Evolutionary conservation across 2,329 filamentous ascomycete species (phyloP).

Genomic region (Lachnellula arida): DNA sequence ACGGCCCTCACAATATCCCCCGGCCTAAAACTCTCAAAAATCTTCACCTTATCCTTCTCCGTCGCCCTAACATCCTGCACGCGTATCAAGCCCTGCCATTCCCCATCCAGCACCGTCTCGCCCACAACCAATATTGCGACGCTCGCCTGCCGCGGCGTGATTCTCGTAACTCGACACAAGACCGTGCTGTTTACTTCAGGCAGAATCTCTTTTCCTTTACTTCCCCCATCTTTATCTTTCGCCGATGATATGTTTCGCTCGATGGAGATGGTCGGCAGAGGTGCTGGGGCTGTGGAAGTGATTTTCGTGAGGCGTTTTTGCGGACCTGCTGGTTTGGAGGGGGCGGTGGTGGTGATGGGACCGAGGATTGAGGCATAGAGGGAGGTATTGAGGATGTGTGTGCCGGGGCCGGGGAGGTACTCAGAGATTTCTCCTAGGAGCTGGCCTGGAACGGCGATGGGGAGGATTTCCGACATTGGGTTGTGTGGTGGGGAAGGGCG

Average conservation of each 20-base stretch:
- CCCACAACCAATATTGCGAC: constrained; percentile 83
- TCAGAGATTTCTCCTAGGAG: constrained; percentile 63
- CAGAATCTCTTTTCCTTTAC: constrained; percentile 62
- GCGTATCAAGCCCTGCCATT: constrained; percentile 81
- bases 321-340: constrained; percentile 40
- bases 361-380: constrained; percentile 83
- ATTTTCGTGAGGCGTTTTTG: constrained; percentile 57
- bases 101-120: constrained; percentile 65
- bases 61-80: constrained; percentile 90
- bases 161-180: constrained; percentile 78
- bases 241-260: constrained; percentile 28
- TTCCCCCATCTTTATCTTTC: constrained; percentile 11
- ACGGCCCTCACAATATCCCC: constrained; percentile 86
- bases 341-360: constrained; percentile 51
- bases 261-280: constrained; percentile 53
- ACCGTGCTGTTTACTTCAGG: constrained; percentile 78
- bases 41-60: constrained; percentile 91
- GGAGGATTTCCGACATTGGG: constrained; percentile 20
- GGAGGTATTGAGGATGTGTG: constrained; percentile 70
- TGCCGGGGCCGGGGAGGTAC: constrained; percentile 74
- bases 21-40: constrained; percentile 85
- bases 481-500: not conserved
- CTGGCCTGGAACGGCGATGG: constrained; percentile 74
- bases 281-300: constrained; percentile 39
- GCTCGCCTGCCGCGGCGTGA: constrained; percentile 78